Percentiles rank a stretch among this genome's conserved stretches.
These are phyloP conservation scores for Ganoderma meredithae DNA, from an alignment of 1,284 basidiomycete species.

Conservation along the genomic window DNA sequence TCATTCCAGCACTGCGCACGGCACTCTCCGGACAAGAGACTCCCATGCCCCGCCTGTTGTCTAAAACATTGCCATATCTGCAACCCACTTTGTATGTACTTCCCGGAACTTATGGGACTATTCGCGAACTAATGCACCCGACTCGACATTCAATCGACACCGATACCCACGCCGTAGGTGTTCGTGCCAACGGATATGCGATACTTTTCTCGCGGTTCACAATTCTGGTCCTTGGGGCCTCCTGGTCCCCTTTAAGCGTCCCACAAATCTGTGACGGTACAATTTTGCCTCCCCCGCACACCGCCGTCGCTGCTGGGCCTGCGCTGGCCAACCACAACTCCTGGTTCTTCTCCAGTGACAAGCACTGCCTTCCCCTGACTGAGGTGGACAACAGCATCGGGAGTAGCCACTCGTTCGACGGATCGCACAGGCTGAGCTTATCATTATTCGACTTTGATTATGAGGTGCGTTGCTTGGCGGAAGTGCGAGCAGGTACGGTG, in stretches of 20 bases:
- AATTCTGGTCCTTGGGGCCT: constrained; percentile 2
- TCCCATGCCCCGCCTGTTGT: constrained; percentile 22
- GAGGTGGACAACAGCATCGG: neutral
- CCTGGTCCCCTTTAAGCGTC: constrained; percentile 21
- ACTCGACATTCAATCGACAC: neutral
- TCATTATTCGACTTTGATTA: constrained; percentile 13
- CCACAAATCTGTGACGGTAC: constrained; percentile 20
- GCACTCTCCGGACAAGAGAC: constrained; percentile 11
- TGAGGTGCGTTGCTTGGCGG: constrained; percentile 13
- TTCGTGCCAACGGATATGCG: constrained; percentile 12
- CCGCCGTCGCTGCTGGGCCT: constrained; percentile 1
- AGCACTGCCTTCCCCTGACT: neutral
- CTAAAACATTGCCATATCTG: constrained; percentile 27
- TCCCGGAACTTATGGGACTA: constrained; percentile 16
- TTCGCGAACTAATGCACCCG: constrained; percentile 11
- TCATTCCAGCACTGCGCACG: constrained; percentile 13
- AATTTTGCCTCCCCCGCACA: constrained; percentile 16
- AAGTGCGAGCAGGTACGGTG: neutral
- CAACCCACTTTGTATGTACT: constrained; percentile 6
- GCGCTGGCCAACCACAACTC: constrained; percentile 1
- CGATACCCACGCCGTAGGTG: constrained; percentile 17
- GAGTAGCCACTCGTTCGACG: neutral
- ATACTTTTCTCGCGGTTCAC: constrained; percentile 9
- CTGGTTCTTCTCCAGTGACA: neutral
- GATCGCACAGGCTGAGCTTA: neutral